Percentiles rank a stretch among this genome's conserved stretches.
Evolutionary conservation across 768 basidiomycete genomes (phyloP).

Genomic region (Chlorophyllum brunneum): DNA sequence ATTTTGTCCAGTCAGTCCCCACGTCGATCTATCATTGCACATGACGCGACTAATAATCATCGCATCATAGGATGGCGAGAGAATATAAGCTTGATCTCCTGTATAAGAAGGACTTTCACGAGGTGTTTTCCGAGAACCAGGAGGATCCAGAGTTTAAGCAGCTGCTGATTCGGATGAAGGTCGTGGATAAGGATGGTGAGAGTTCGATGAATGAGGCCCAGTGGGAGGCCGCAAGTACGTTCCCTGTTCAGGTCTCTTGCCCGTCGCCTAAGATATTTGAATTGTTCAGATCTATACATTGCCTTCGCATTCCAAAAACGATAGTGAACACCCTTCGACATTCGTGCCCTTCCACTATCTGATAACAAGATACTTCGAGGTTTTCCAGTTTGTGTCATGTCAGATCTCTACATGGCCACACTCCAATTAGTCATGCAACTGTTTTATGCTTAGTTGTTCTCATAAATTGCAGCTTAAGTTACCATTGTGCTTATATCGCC

Average conservation of each 20-base stretch:
- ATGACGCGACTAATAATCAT: not conserved
- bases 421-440: too few relatives aligned
- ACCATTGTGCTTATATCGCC: too few relatives aligned
- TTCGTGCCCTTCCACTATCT: not conserved
- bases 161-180: slow-evolving; percentile 88
- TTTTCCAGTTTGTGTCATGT: not conserved
- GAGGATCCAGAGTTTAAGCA: slow-evolving; percentile 76
- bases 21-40: not conserved
- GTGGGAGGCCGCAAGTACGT: slow-evolving; percentile 98
- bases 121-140: slow-evolving; percentile 80
- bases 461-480: too few relatives aligned
- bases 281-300: slow-evolving; percentile 76
- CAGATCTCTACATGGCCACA: too few relatives aligned
- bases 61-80: slow-evolving; percentile 6
- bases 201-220: slow-evolving; percentile 93
- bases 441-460: too few relatives aligned
- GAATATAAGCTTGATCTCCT: slow-evolving; percentile 13
- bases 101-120: slow-evolving; percentile 89
- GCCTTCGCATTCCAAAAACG: slow-evolving; percentile 88
- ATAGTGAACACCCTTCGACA: slow-evolving; percentile 11
- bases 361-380: not conserved
- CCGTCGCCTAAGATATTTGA: slow-evolving; percentile 4
- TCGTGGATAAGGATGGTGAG: slow-evolving; percentile 80
- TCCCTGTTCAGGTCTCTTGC: slow-evolving; percentile 1
- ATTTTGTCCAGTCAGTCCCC: slow-evolving; percentile 78